phyloP scores from a whole-genome alignment of 108 stramenopile genomes.

The Chaetoceros tenuissimus region DNA sequence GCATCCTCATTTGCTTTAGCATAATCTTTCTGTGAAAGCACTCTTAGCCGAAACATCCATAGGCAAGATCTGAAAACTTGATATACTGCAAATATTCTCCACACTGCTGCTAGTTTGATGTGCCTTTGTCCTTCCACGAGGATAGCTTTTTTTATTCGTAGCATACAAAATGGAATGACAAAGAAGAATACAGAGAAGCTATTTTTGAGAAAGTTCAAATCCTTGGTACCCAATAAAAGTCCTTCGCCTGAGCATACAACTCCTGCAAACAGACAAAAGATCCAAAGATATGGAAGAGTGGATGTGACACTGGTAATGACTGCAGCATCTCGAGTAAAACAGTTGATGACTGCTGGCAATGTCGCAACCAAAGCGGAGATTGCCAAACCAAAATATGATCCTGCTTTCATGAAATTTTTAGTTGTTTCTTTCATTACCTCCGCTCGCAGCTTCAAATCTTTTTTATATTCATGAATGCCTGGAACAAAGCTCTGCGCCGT shows the following conservation, averaged over 20 bases:
- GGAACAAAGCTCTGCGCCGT: conserved; percentile 80
- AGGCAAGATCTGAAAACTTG: conserved; percentile 40
- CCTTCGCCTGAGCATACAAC: conserved; percentile 63
- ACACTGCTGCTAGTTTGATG: conserved; percentile 49
- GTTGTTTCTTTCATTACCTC: conserved; percentile 39
- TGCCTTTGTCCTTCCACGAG: conserved; percentile 27
- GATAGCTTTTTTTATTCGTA: conserved; percentile 57
- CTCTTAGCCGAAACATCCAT: conserved; percentile 20
- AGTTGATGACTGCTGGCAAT: conserved; percentile 55
- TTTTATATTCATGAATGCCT: conserved; percentile 28
- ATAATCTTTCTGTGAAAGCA: too few relatives aligned
- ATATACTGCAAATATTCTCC: conserved; percentile 60
- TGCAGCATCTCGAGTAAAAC: conserved; percentile 56
- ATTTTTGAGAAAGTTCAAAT: conserved; percentile 57
- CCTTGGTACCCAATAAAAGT: conserved; percentile 68
- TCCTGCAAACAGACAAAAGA: conserved; percentile 54
- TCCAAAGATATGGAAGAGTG: conserved; percentile 47
- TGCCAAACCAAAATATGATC: conserved; percentile 45
- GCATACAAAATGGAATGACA: conserved; percentile 64
- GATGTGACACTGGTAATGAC: conserved; percentile 49
- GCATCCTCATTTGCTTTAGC: too few relatives aligned
- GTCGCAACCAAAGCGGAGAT: conserved; percentile 38
- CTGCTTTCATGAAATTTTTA: conserved; percentile 61
- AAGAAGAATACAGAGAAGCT: conserved; percentile 62
- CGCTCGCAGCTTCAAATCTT: conserved; percentile 27